These are phyloP conservation scores for Penicillium macrosclerotiorum DNA, from an alignment of 495 filamentous ascomycete species.

Conservation along the genomic window DNA sequence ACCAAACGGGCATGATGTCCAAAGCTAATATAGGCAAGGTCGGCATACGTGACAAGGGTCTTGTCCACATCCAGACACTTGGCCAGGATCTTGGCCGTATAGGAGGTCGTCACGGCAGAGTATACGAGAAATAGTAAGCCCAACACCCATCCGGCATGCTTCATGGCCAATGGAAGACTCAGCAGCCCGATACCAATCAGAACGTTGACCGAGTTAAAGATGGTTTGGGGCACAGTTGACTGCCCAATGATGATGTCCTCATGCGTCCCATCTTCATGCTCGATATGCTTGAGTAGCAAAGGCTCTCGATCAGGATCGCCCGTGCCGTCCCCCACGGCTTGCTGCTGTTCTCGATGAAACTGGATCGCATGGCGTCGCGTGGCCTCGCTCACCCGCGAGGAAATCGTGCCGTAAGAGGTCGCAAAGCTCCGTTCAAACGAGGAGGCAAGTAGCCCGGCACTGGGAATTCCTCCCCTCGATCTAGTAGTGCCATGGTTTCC, in stretches of 20 bases:
- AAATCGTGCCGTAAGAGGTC: conserved; percentile 73
- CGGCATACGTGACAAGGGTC: conserved; percentile 83
- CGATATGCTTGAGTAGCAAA: conserved; percentile 79
- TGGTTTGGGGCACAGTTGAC: conserved; percentile 89
- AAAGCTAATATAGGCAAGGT: conserved; percentile 89
- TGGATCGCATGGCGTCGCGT: conserved; percentile 70
- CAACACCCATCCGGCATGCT: conserved; percentile 87
- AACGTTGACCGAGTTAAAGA: conserved; percentile 96
- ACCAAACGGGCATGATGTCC: conserved; percentile 76
- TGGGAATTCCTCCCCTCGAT: conserved; percentile 19
- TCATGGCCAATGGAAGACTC: conserved; percentile 84
- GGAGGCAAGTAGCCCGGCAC: conserved; percentile 38
- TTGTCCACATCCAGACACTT: conserved; percentile 86
- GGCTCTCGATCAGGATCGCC: conserved; percentile 71
- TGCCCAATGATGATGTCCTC: conserved; percentile 82
- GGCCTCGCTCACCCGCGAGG: conserved; percentile 63
- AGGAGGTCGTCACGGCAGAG: conserved; percentile 71
- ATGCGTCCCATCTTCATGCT: conserved; percentile 80
- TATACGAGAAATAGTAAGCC: conserved; percentile 74
- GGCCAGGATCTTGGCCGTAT: conserved; percentile 83
- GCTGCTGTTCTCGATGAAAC: conserved; percentile 71
- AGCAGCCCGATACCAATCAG: conserved; percentile 89
- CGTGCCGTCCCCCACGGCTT: conserved; percentile 43
- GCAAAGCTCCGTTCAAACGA: conserved; percentile 69
- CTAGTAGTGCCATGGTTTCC: background rate